These are phyloP conservation scores for Selenicereus undatus DNA, from an alignment of 148 eudicot genomes.

Conservation along the genomic window DNA sequence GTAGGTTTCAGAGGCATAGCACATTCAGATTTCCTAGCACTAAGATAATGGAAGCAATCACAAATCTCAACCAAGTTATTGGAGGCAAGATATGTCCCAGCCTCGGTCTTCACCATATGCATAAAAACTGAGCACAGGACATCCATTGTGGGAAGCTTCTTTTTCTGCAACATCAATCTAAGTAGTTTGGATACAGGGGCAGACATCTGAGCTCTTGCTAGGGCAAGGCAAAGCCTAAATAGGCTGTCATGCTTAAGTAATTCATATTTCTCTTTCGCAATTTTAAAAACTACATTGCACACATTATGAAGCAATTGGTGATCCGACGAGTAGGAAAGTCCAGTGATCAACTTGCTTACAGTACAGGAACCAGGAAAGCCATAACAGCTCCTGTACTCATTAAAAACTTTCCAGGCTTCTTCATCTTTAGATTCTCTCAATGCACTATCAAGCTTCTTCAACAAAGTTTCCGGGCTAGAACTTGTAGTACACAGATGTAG, in stretches of 20 bases:
- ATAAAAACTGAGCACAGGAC: constrained; percentile 45
- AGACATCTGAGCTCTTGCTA: constrained; percentile 77
- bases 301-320: constrained; percentile 55
- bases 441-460: constrained; percentile 47
- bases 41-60: constrained; percentile 30
- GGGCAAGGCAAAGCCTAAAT: constrained; percentile 58
- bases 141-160: constrained; percentile 36
- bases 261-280: constrained; percentile 42
- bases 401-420: constrained; percentile 62
- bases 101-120: constrained; percentile 80
- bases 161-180: constrained; percentile 63
- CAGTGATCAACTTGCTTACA: constrained; percentile 45
- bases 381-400: constrained; percentile 46
- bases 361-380: constrained; percentile 55
- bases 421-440: constrained; percentile 51
- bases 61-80: constrained; percentile 73
- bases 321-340: constrained; percentile 67
- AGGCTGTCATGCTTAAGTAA: constrained; percentile 44
- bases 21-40: constrained; percentile 31
- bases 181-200: constrained; percentile 54
- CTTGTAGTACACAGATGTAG: constrained; percentile 25
- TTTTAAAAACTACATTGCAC: constrained; percentile 36
- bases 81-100: constrained; percentile 62
- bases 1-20: constrained; percentile 41
- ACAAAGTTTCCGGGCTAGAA: constrained; percentile 29